Percentiles rank a stretch among this genome's conserved stretches.
phyloP scores from a whole-genome alignment of 371 early-diverging fungal species.

The Encephalitozoon romaleae region DNA sequence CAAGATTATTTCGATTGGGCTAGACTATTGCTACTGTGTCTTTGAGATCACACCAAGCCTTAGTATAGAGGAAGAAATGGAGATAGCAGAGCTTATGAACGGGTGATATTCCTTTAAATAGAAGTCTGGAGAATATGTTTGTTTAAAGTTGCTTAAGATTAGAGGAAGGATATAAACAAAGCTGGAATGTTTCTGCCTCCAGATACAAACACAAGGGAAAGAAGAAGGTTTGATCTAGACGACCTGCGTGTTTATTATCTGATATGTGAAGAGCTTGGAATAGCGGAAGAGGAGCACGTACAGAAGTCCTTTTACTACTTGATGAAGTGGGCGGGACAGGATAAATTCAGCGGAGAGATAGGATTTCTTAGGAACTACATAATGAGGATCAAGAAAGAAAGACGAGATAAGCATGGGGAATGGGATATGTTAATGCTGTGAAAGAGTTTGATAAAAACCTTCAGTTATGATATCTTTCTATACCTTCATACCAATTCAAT shows the following conservation, averaged over 20 bases:
- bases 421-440: not conserved
- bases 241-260: slow-evolving; percentile 40
- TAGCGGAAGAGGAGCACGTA: slow-evolving; percentile 39
- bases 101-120: not conserved
- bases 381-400: not conserved
- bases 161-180: slow-evolving; percentile 11
- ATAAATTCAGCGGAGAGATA: slow-evolving; percentile 42
- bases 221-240: slow-evolving; percentile 42
- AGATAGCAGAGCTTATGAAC: not conserved
- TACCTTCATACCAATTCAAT: not conserved
- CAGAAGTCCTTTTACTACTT: slow-evolving; percentile 42
- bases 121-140: not conserved
- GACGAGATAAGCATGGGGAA: not conserved
- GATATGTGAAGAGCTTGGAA: slow-evolving; percentile 42
- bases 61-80: not conserved
- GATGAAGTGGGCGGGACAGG: slow-evolving; percentile 41
- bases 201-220: slow-evolving; percentile 40
- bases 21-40: slow-evolving; percentile 13
- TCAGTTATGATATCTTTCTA: not conserved
- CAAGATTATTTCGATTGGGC: slow-evolving; percentile 34
- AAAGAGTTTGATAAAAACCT: not conserved
- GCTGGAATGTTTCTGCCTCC: slow-evolving; percentile 51
- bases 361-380: slow-evolving; percentile 35
- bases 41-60: not conserved
- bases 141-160: not conserved